phyloP scores from a whole-genome alignment of 495 filamentous ascomycete genomes.

The Halenospora varia region DNA sequence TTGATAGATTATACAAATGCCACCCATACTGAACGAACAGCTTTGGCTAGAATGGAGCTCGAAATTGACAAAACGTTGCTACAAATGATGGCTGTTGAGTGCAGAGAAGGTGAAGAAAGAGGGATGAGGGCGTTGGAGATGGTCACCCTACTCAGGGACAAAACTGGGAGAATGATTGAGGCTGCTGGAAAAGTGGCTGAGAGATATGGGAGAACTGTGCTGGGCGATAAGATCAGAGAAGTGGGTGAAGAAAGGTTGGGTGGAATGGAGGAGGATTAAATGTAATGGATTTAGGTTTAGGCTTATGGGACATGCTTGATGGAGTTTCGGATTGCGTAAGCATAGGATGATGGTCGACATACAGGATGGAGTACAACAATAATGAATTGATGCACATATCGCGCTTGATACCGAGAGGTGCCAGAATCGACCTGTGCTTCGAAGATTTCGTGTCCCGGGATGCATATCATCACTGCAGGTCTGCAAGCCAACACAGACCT shows the following conservation, averaged over 20 bases:
- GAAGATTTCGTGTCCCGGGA: too few relatives aligned
- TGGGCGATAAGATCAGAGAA: conserved; percentile 85
- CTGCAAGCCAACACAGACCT: too few relatives aligned
- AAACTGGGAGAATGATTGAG: conserved; percentile 78
- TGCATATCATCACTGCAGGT: too few relatives aligned
- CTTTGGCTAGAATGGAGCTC: conserved; percentile 64
- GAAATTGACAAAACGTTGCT: conserved; percentile 84
- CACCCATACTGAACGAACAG: conserved; percentile 57
- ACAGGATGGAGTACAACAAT: background rate
- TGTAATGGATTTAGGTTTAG: conserved; percentile 1
- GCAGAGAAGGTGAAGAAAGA: conserved; percentile 83
- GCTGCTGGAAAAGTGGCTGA: conserved; percentile 79
- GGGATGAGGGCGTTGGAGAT: conserved; percentile 91
- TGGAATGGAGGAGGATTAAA: conserved; percentile 25
- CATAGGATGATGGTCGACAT: background rate
- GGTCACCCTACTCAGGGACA: conserved; percentile 72
- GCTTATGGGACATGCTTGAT: background rate
- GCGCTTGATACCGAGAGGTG: too few relatives aligned
- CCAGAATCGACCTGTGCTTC: background rate
- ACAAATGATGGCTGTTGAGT: conserved; percentile 86
- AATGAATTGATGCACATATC: background rate
- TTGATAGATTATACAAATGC: conserved; percentile 57
- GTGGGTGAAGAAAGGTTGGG: conserved; percentile 20
- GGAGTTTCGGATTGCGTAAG: background rate
- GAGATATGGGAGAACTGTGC: conserved; percentile 67